phyloP scores from a whole-genome alignment of 73 alveolate species.

The Tetrahymena thermophila region DNA sequence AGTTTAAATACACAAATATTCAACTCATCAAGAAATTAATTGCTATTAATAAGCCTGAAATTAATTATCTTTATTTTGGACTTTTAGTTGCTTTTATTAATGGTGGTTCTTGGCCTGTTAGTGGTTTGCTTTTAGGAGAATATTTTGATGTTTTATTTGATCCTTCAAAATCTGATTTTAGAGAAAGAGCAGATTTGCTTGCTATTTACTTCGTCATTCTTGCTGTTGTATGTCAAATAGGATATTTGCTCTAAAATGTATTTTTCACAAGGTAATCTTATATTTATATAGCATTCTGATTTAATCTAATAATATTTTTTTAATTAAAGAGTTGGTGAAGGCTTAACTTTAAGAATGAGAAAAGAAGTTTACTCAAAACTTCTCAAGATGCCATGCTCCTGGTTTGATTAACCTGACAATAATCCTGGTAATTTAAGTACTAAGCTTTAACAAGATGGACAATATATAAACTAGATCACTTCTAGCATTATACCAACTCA shows the following conservation, averaged over 20 bases:
- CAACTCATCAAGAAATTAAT: conserved; percentile 3
- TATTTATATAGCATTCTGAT: neutral
- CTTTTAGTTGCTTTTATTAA: neutral
- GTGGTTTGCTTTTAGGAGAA: conserved; percentile 36
- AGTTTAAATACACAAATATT: neutral
- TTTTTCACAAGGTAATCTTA: neutral
- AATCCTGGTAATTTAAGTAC: conserved; percentile 68
- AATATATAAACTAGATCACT: neutral
- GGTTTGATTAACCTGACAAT: conserved; percentile 70
- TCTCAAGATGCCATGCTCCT: conserved; percentile 57
- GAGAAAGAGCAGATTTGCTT: neutral
- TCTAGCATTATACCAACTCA: neutral
- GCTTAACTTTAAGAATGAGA: conserved; percentile 55
- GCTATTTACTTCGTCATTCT: neutral
- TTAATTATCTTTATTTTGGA: conserved; percentile 14
- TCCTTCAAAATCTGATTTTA: neutral
- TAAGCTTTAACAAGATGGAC: conserved; percentile 18
- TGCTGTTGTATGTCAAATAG: neutral
- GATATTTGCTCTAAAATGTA: neutral
- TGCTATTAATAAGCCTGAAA: conserved; percentile 15
- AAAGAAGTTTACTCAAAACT: conserved; percentile 43
- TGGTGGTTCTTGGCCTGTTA: conserved; percentile 45
- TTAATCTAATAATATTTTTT: conserved; percentile 22
- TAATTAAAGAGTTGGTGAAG: conserved; percentile 57
- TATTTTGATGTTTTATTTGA: neutral